These are phyloP conservation scores for Bretschneidera sinensis DNA, from an alignment of 345 rosid species.

Conservation along the genomic window DNA sequence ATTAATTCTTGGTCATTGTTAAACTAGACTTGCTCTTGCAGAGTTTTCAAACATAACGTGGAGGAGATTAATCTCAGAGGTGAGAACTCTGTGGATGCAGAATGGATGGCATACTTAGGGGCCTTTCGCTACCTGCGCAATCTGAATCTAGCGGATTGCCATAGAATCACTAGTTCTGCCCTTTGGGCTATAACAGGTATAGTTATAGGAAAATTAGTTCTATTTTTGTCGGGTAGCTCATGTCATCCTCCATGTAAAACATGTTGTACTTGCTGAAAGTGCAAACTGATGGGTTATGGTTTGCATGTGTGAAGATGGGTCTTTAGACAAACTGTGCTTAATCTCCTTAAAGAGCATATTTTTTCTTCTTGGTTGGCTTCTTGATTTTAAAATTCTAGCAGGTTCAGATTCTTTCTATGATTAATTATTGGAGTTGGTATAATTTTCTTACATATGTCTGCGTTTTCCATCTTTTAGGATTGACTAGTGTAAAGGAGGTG, in stretches of 20 bases:
- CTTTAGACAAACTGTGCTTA: not conserved
- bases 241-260: not conserved
- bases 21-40: conserved; percentile 16
- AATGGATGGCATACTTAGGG: conserved; percentile 92
- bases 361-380: not conserved
- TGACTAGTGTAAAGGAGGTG: conserved; percentile 63
- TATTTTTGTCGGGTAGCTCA: not conserved
- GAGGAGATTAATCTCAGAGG: conserved; percentile 69
- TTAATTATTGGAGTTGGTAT: not conserved
- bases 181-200: conserved; percentile 76
- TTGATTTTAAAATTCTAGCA: not conserved
- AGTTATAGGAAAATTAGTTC: not conserved
- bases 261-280: not conserved
- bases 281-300: not conserved
- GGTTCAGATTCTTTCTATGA: not conserved
- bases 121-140: conserved; percentile 54
- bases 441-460: not conserved
- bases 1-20: not conserved
- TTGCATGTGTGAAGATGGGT: not conserved
- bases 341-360: not conserved
- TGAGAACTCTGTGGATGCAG: conserved; percentile 67
- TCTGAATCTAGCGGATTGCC: conserved; percentile 66
- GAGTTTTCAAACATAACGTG: conserved; percentile 65
- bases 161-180: conserved; percentile 56
- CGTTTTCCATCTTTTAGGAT: conserved; percentile 38